These are phyloP conservation scores for Neopestalotiopsis sp. DNA, from an alignment of 2,329 filamentous ascomycete species.

Conservation along the genomic window DNA sequence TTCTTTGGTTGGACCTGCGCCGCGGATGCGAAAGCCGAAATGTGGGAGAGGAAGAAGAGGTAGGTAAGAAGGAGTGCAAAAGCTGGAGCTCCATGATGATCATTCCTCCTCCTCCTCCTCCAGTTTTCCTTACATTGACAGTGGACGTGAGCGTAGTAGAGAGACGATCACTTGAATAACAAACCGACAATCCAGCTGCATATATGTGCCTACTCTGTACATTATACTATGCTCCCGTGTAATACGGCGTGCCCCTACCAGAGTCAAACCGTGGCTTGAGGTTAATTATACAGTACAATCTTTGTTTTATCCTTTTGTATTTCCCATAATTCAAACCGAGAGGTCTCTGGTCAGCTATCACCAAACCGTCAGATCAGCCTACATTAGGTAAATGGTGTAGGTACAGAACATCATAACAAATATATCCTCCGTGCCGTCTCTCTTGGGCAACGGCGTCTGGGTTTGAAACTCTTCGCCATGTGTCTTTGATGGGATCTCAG, in stretches of 20 bases:
- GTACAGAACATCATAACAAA: not conserved
- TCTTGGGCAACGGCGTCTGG: not conserved
- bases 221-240: not conserved
- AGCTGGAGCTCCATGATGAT: not conserved
- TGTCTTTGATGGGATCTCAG: conserved; percentile 3
- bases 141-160: not conserved
- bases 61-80: too few species aligned
- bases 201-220: not conserved
- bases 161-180: not conserved
- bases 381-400: too few species aligned
- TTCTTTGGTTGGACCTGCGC: not conserved
- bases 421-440: not conserved
- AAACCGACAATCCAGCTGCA: not conserved
- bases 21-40: not conserved
- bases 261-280: not conserved
- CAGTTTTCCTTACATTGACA: not conserved
- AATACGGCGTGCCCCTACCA: not conserved
- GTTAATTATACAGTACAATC: not conserved
- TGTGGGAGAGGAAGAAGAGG: not conserved
- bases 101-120: not conserved
- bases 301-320: too few species aligned
- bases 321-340: too few species aligned
- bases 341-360: too few species aligned
- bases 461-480: conserved; percentile 4
- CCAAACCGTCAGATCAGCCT: too few species aligned